Base-by-base conservation (phyloP, 139 green algal species). In the Astrephomene gubernaculifera region DNA sequence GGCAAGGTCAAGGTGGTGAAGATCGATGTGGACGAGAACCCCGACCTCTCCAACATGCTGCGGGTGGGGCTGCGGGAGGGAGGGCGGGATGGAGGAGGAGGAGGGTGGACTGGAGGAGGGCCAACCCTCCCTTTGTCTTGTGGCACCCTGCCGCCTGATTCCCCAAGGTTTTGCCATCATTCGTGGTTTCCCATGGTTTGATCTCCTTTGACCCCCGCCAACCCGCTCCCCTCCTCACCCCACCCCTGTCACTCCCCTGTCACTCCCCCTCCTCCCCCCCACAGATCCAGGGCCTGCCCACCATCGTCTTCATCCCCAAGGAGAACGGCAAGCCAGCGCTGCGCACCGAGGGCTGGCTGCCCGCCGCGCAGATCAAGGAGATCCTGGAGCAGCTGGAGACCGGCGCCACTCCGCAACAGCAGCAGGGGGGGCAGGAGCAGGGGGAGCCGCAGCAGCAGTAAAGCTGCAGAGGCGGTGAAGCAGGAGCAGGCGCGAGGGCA, bases 211-310 rank as follows among this genome's bases (percentile, higher is more conserved):
- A n/a, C n/a, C n/a, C n/a, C n/a, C n/a, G n/a, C n/a, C n/a, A n/a
- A n/a, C n/a, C n/a, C n/a, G n/a, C n/a, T n/a, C n/a, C n/a, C n/a
- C n/a, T n/a, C n/a, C n/a, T n/a, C n/a, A n/a, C n/a, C n/a, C n/a
- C n/a, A n/a, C n/a, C n/a, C n/a, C n/a, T n/a, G n/a, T n/a, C n/a
- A n/a, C n/a, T n/a, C n/a, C n/a, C n/a, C n/a, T n/a, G n/a, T n/a
- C n/a, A n/a, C 57, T n/a, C 31, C 22, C 17, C 57, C 19, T 6
- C 57, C 9, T n/a, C 22, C 57, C 19, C 19, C 52, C 41, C 86
- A 44, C 95, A 99, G 94, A 99, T 99, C 72, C 90, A 98, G 79
- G 97, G 97, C 35, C 92, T 99, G 49, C 97, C 97, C 29, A 99
- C 97, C 0, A 92, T 99, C 61, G 94, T 99, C 10, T 97, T 99